Conservation (phyloP, 169 alveolate species). For the Amoebophrya sp. region DNA sequence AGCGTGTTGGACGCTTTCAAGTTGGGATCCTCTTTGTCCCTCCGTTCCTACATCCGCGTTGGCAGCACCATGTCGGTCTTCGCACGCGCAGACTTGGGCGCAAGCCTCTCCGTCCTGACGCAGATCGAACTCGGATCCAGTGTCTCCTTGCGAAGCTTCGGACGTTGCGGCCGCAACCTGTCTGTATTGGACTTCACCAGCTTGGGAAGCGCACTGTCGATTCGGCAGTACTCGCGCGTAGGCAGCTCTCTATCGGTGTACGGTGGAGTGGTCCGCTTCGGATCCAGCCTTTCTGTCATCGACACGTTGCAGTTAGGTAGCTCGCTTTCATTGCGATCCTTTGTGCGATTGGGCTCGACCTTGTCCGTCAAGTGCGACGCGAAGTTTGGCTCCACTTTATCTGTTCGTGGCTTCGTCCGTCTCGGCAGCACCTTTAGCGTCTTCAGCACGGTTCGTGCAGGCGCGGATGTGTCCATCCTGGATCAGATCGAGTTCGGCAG, state of each 20-base stretch:
- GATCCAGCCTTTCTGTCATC: not conserved
- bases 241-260: not conserved
- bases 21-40: too few species aligned
- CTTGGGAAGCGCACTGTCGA: constrained; percentile 11
- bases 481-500: too few species aligned
- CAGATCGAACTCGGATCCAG: not conserved
- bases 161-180: constrained; percentile 21
- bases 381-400: too few species aligned
- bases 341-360: not conserved
- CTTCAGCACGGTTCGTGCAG: too few species aligned
- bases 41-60: not conserved
- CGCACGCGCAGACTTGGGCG: not conserved
- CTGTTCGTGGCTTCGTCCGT: too few species aligned
- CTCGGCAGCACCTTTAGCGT: too few species aligned
- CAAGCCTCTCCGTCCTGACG: not conserved
- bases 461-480: too few species aligned
- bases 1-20: not conserved
- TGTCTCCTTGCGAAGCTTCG: not conserved
- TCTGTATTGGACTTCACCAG: not conserved
- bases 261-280: not conserved
- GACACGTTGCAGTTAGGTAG: not conserved
- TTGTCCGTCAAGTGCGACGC: too few species aligned
- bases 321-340: not conserved
- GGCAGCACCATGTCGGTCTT: constrained; percentile 2
- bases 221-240: not conserved